Conservation (phyloP, 1,284 basidiomycete species). For the Phellinidium pouzarii region DNA sequence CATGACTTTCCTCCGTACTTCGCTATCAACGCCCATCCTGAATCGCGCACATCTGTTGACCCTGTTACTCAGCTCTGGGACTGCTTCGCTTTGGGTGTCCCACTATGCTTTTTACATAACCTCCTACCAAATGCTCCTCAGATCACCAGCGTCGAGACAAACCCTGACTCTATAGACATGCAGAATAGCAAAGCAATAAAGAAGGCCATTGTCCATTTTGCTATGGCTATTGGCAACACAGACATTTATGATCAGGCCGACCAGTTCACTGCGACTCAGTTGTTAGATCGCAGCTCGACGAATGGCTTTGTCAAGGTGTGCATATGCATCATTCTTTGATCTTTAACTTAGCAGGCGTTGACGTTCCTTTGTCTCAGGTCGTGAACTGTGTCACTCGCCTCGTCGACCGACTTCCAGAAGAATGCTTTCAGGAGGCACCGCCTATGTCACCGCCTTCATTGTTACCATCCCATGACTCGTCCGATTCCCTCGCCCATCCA, state of each 20-base stretch:
- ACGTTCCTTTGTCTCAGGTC: constrained; percentile 46
- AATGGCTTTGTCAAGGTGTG: constrained; percentile 93
- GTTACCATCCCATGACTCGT: constrained; percentile 47
- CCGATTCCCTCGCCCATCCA: constrained; percentile 44
- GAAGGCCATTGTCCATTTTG: constrained; percentile 71
- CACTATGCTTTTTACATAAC: constrained; percentile 95
- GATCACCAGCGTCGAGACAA: constrained; percentile 60
- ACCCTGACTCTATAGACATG: constrained; percentile 55
- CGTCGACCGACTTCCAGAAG: constrained; percentile 73
- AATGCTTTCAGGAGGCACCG: constrained; percentile 61
- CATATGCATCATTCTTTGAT: constrained; percentile 4
- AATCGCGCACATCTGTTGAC: constrained; percentile 68
- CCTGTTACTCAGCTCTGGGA: constrained; percentile 93
- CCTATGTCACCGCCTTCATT: constrained; percentile 52
- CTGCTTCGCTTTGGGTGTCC: constrained; percentile 86
- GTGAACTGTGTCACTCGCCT: constrained; percentile 89
- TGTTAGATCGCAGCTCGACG: constrained; percentile 86
- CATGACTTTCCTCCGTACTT: constrained; percentile 68
- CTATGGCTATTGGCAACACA: constrained; percentile 54
- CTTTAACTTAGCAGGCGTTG: constrained; percentile 4
- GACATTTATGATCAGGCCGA: constrained; percentile 56
- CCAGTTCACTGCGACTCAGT: constrained; percentile 78
- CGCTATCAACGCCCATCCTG: constrained; percentile 45
- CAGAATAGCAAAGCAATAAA: constrained; percentile 75
- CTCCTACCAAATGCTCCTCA: constrained; percentile 66